phyloP scores from a whole-genome alignment of 371 early-diverging fungal species.

The Mucor mucedo region DNA sequence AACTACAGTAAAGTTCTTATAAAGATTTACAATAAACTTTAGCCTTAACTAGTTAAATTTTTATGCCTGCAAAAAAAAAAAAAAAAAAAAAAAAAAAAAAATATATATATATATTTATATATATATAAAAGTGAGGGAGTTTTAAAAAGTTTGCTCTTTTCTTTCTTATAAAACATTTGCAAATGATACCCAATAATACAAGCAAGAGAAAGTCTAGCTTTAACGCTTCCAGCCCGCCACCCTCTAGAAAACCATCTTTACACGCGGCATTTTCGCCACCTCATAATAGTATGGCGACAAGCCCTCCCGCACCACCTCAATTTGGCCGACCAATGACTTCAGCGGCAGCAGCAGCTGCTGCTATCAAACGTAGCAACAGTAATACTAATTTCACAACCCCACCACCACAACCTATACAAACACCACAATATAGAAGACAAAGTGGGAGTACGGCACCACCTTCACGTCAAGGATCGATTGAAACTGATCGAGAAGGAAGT shows the following conservation, averaged over 20 bases:
- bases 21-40: no score
- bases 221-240: slow-evolving; percentile 29
- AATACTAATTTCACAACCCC: not conserved
- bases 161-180: not conserved
- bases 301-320: slow-evolving; percentile 9
- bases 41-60: no score
- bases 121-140: not conserved
- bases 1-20: no score
- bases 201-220: slow-evolving; percentile 24
- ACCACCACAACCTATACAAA: not conserved
- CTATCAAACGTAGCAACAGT: slow-evolving; percentile 33
- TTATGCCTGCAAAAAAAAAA: no score
- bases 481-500: slow-evolving; percentile 50
- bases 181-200: slow-evolving; percentile 23
- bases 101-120: no score
- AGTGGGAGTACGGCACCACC: slow-evolving; percentile 15
- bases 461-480: slow-evolving; percentile 52
- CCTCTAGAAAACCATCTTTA: slow-evolving; percentile 19
- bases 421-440: slow-evolving; percentile 25
- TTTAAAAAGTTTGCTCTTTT: not conserved
- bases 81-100: no score
- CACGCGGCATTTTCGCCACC: slow-evolving; percentile 37
- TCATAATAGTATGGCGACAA: slow-evolving; percentile 23
- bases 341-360: slow-evolving; percentile 50
- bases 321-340: slow-evolving; percentile 37